Evolutionary conservation across 345 rosid species (phyloP), one percentile per base, ranked within the genome.

Genomic region (Salix arbutifolia): DNA sequence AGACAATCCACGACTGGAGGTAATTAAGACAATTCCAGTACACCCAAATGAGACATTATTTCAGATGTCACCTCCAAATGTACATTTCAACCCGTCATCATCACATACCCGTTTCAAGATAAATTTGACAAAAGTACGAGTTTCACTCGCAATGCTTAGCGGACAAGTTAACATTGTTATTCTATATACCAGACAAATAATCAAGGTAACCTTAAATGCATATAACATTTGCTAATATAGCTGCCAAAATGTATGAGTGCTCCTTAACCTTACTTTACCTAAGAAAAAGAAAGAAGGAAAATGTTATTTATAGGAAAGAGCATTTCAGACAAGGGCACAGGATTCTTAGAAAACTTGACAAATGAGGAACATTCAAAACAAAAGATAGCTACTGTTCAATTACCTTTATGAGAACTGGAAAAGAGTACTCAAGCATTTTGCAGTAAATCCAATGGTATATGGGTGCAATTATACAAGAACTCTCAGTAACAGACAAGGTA

Each of bases 61-160:
- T 58, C 75, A 71, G 33, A 69, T 42, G 30, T 16, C 74, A 56
- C 25, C 62, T 56, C 50, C 75, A 72, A 23, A 21, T 26, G 44
- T 14, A 14, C 40, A 21, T 65, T n/a, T 58, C 10, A n/a, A 65
- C 9, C 37, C 16, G 17, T 65, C 31, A 65, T 14, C 2, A 11
- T 18, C 70, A 35, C 44, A 42, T 35, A 9, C 6, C 50, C 16
- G 4, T 17, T 14, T 2, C 23, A 69, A 25, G 61, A 26, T 70
- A n/a, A 28, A 56, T 10, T 26, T 6, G n/a, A 8, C 38, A 40
- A 68, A 40, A 21, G 26, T 1, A n/a, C 8, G 50, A 40, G 11
- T 38, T 68, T 68, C 16, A 40, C 30, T 12, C 40, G 12, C 7
- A 17, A 2, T 4, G 44, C 44, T 28, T 11, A 68, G 18, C 46